Base-by-base conservation (phyloP, 2,329 filamentous ascomycete species). In the Botrytis tulipae region DNA sequence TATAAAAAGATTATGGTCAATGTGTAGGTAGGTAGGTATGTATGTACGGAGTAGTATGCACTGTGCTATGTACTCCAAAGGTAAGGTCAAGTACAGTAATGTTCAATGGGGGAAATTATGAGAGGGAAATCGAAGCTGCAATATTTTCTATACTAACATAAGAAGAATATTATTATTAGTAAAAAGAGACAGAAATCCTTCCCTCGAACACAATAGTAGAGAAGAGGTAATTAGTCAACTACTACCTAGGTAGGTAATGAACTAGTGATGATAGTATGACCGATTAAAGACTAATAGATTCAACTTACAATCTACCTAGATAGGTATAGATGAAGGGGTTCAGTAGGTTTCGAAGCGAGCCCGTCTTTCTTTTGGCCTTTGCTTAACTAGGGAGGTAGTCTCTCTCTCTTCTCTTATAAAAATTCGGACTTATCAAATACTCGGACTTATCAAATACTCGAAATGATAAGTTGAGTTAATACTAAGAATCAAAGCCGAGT, bases 291-390 rank as follows among this genome's bases (percentile, higher is more conserved):
- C 10, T 48, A 9, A 48, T 4, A 1, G 20, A 10, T 25, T 48
- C 46, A 1, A 48, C 20, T 48, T 10, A 10, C 20, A 10, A 10
- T 48, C 7, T 42, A n/a, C 35, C 22, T 62, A 40, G 60, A 22
- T 29, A 18, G 35, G 44, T n/a, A 63, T 37, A n/a, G 44, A 62
- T 63, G 60, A 66, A 66, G 70, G 62, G 62, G 62, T 57, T 59
- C 68, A 69, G 54, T 69, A 63, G 40, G 62, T 46, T 61, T 51
- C 48, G 51, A 73, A 69, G 71, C 71, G 63, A 73, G 51, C 4
- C 54, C 61, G 63, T 8, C 54, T 73, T 68, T 20, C 32, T 54
- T 35, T 54, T 35, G 10, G 29, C 20, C 46, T 67, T 48, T 40
- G 25, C 4, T n/a, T n/a, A 25, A 46, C 40, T 42, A 42, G 40